These are phyloP conservation scores for Ophiostoma australiae DNA, from an alignment of 2,329 filamentous ascomycete species.

Conservation along the genomic window DNA sequence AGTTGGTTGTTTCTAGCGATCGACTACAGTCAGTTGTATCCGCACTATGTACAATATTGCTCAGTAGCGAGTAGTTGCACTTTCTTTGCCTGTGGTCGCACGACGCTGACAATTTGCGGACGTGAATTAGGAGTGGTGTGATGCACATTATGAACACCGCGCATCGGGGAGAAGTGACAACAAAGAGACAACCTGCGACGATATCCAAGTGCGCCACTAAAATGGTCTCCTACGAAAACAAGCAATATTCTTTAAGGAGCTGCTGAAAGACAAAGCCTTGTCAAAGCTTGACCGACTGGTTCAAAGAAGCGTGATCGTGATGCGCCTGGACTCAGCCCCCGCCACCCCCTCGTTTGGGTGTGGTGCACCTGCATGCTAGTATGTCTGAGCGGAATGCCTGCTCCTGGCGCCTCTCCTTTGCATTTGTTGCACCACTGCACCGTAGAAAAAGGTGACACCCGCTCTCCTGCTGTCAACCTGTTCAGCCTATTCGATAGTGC, in stretches of 20 bases:
- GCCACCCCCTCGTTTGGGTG: slow-evolving; percentile 7
- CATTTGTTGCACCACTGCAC: not conserved
- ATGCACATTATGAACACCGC: too few species aligned
- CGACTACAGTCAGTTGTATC: not conserved
- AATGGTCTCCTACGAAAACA: not conserved
- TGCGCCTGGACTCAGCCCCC: not conserved
- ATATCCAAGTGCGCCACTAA: not conserved
- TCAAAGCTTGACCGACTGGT: not conserved
- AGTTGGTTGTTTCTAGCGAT: not conserved
- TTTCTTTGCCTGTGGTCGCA: not conserved
- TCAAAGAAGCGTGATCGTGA: not conserved
- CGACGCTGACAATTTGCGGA: not conserved
- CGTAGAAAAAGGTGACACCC: not conserved
- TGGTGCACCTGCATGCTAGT: not conserved
- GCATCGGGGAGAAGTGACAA: too few species aligned
- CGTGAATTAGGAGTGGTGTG: too few species aligned
- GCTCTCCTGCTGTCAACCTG: not conserved
- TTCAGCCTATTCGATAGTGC: not conserved
- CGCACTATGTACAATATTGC: not conserved
- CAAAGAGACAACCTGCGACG: too few species aligned
- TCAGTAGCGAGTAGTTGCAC: not conserved
- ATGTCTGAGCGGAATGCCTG: not conserved
- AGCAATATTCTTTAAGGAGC: not conserved
- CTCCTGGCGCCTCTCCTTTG: not conserved
- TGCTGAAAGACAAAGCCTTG: not conserved